Base-by-base conservation (phyloP, 306 rosid species). In the Ammopiptanthus mongolicus region DNA sequence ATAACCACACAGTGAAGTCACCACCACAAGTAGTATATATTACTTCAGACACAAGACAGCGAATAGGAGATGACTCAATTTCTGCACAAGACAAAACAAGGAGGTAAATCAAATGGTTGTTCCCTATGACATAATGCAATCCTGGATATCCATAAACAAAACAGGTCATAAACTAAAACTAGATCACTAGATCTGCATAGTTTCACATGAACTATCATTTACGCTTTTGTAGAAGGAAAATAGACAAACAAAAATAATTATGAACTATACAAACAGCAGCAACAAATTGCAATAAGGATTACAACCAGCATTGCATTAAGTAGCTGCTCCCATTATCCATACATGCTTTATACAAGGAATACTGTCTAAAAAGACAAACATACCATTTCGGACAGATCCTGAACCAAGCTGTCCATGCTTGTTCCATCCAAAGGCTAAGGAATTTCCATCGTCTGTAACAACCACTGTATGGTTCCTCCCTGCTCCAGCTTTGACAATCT, bases 351-450 rank as follows among this genome's bases (percentile, higher is more conserved):
- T 11, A 78, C 5, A n/a, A 17, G 33, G 52, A 23, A 60, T 50
- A 33, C 15, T 29, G 14, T 21, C n/a, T 10, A 31, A 46, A 51
- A 34, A 36, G 2, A 28, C 58, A 21, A 61, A 75, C 84, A 73
- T 80, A 95, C 99, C 97, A 91, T 86, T 90, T 84, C 55, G 87
- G 0, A 6, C 81, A 21, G 97, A 88, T 63, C 97, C 99, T 0
- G 96, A 83, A 76, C 97, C 99, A 71, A 95, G 86, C 79, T 95
- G 99, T 50, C 99, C 99, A 23, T 95, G 99, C 80, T 95, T 95
- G 84, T 95, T 95, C 97, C 97, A 92, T 37, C 99, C 99, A 74
- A 95, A 95, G n/a, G 97, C 82, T 10, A 95, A 84, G 57, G 99
- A 92, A 39, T 81, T 84, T 8, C 97, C 97, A 68, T 95, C 97